Conservation (phyloP, 257 asterid species). For the Lantana camara region DNA sequence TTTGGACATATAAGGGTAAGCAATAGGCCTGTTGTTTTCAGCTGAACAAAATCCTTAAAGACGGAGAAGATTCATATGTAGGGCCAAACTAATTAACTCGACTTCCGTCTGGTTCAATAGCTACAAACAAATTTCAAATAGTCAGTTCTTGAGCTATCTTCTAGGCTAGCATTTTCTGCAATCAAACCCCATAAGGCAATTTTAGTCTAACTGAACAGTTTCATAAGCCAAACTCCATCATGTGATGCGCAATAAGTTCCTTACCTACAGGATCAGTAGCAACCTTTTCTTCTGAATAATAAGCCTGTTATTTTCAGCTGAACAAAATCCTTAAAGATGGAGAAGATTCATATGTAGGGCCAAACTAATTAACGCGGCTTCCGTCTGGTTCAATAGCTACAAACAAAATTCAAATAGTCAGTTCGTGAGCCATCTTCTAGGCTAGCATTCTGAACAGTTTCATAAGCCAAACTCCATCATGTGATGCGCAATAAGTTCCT, state of each 20-base stretch:
- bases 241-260: conserved; percentile 12
- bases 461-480: conserved; percentile 15
- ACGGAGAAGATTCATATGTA: no score
- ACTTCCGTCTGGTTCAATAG: no score
- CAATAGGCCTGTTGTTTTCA: no score
- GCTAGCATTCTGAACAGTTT: conserved; percentile 12
- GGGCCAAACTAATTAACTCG: no score
- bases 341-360: no score
- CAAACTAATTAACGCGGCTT: no score
- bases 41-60: no score
- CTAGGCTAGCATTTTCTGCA: conserved; percentile 1
- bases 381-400: conserved; percentile 98
- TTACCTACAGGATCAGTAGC: conserved; percentile 99
- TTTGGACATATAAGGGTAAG: no score
- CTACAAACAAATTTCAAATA: conserved; percentile 41
- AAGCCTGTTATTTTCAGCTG: no score
- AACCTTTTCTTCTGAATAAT: conserved; percentile 99
- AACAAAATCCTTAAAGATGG: no score
- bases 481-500: conserved; percentile 19
- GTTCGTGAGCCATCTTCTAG: conserved; percentile 1
- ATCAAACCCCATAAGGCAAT: conserved; percentile 12
- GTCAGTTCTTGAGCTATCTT: conserved; percentile 10
- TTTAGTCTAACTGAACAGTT: background rate
- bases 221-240: conserved; percentile 10
- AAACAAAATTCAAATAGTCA: conserved; percentile 21